phyloP scores from a whole-genome alignment of 2,329 filamentous ascomycete species.

The Botryotinia calthae region DNA sequence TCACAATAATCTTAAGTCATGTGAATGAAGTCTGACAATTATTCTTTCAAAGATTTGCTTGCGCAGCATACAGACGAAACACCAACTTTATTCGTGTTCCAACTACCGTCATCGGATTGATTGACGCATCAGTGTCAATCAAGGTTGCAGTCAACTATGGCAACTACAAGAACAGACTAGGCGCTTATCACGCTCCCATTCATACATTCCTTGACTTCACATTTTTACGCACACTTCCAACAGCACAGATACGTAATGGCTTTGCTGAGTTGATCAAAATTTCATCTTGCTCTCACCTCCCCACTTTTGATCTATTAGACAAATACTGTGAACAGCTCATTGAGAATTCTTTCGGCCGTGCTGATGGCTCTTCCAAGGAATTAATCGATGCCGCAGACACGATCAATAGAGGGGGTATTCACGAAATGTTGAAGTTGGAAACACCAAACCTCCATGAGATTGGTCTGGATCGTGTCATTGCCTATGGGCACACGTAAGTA shows the following conservation, averaged over 20 bases:
- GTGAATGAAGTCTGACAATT: constrained; percentile 28
- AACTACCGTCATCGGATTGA: constrained; percentile 72
- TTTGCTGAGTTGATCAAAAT: constrained; percentile 78
- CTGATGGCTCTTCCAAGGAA: constrained; percentile 53
- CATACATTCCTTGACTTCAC: constrained; percentile 73
- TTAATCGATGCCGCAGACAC: constrained; percentile 60
- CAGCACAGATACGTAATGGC: constrained; percentile 67
- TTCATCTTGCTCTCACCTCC: constrained; percentile 64
- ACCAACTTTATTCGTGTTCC: constrained; percentile 73
- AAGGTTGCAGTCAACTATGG: constrained; percentile 78
- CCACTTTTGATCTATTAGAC: constrained; percentile 66
- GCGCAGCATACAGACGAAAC: constrained; percentile 67
- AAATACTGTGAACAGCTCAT: constrained; percentile 68
- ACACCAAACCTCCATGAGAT: constrained; percentile 67
- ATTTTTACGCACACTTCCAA: constrained; percentile 66
- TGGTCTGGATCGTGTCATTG: constrained; percentile 68
- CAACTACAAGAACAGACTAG: constrained; percentile 72
- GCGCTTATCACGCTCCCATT: constrained; percentile 69
- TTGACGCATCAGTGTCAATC: constrained; percentile 73
- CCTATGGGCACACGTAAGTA: constrained; percentile 65
- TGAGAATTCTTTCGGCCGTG: constrained; percentile 60
- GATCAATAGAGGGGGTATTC: constrained; percentile 67
- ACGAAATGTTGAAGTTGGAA: constrained; percentile 72
- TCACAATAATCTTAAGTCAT: constrained; percentile 15
- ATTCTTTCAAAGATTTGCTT: constrained; percentile 55